Evolutionary conservation across 352 stramenopile species (phyloP).

Genomic region (Pilasporangium apinafurcum): DNA sequence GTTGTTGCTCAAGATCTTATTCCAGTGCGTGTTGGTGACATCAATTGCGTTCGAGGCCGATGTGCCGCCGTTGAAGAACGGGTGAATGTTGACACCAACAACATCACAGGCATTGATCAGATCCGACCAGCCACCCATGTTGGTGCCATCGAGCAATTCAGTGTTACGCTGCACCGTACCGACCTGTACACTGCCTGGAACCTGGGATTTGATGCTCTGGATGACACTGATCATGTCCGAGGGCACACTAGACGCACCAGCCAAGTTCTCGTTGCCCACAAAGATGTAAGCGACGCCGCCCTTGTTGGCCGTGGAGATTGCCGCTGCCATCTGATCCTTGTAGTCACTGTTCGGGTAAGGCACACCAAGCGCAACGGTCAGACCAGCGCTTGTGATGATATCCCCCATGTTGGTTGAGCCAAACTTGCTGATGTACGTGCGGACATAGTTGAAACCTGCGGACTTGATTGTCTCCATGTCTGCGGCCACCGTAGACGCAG

Average conservation of each 20-base stretch:
- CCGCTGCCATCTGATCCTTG: slow-evolving; percentile 26
- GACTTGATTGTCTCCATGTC: slow-evolving; percentile 47
- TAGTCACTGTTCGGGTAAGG: slow-evolving; percentile 43
- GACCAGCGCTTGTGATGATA: slow-evolving; percentile 37
- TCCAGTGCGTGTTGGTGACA: slow-evolving; percentile 42
- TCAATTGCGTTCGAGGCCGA: slow-evolving; percentile 24
- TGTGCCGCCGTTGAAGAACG: slow-evolving; percentile 43
- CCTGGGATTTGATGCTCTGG: slow-evolving; percentile 32
- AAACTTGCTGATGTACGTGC: slow-evolving; percentile 65
- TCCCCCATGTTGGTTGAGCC: slow-evolving; percentile 40
- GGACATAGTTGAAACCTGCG: slow-evolving; percentile 50
- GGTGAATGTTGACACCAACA: slow-evolving; percentile 51
- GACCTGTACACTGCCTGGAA: slow-evolving; percentile 39
- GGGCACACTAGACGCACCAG: slow-evolving; percentile 14
- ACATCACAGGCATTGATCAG: slow-evolving; percentile 35
- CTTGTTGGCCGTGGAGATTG: slow-evolving; percentile 29
- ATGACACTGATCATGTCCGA: slow-evolving; percentile 43
- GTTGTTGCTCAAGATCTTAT: slow-evolving; percentile 26
- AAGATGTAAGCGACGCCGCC: slow-evolving; percentile 52
- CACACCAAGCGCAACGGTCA: slow-evolving; percentile 41
- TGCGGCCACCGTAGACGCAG: slow-evolving; percentile 15
- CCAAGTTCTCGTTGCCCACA: slow-evolving; percentile 68
- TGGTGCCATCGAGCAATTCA: slow-evolving; percentile 30
- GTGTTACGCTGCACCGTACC: slow-evolving; percentile 65
- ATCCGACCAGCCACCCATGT: slow-evolving; percentile 25